Evolutionary conservation across 1,284 basidiomycete genomes (phyloP).

Genomic region (Ganoderma multipileum): DNA sequence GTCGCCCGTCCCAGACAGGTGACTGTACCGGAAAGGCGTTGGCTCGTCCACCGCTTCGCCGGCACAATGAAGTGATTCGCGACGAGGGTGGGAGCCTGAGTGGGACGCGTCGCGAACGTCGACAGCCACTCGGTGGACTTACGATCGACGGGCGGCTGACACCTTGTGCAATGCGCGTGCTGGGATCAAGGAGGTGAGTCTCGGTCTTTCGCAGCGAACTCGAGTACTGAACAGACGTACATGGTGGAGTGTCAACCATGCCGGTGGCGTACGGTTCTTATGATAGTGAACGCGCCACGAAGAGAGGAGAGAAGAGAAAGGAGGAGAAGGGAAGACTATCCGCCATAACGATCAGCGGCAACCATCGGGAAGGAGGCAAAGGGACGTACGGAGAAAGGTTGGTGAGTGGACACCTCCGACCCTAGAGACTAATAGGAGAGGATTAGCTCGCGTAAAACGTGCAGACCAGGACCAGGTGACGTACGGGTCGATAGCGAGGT

Average conservation of each 20-base stretch:
- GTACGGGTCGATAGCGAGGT: not conserved
- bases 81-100: slow-evolving; percentile 12
- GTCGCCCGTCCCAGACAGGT: slow-evolving; percentile 18
- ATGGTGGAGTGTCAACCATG: slow-evolving; percentile 8
- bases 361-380: not conserved
- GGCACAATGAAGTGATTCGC: not conserved
- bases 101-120: slow-evolving; percentile 16
- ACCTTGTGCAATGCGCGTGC: not conserved
- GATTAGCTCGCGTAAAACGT: not conserved
- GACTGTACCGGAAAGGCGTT: slow-evolving; percentile 19
- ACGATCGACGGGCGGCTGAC: slow-evolving; percentile 11
- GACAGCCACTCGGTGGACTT: slow-evolving; percentile 17
- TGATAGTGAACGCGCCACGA: not conserved
- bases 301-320: not conserved
- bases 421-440: not conserved
- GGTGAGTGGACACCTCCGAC: slow-evolving; percentile 1
- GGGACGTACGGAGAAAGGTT: not conserved
- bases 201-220: not conserved
- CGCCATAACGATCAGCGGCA: not conserved
- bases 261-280: too few species aligned
- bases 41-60: slow-evolving; percentile 6
- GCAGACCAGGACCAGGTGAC: not conserved
- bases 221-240: not conserved
- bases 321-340: not conserved
- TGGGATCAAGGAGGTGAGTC: not conserved